phyloP scores from a whole-genome alignment of 2,329 filamentous ascomycete species.

The Thelonectria blattea region DNA sequence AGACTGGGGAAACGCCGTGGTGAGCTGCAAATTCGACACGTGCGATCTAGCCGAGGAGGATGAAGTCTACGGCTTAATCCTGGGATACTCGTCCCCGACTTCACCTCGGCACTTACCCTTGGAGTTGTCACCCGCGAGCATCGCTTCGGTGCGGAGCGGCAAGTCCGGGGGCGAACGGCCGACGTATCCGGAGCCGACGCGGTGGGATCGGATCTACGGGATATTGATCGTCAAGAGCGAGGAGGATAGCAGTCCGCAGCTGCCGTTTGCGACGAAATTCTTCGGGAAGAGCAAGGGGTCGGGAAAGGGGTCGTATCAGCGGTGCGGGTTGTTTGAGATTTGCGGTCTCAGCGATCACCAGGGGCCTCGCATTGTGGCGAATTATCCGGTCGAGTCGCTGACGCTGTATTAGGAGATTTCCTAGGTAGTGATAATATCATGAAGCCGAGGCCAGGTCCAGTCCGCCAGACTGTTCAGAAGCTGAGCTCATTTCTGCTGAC shows the following conservation, averaged over 20 bases:
- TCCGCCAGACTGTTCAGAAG: no score
- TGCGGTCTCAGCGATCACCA: not conserved
- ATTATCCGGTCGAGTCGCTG: not conserved
- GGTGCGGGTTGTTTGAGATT: slow-evolving; percentile 7
- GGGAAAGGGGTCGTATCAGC: not conserved
- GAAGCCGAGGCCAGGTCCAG: no score
- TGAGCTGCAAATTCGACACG: slow-evolving; percentile 4
- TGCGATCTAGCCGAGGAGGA: not conserved
- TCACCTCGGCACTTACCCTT: not conserved
- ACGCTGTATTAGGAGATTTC: not conserved
- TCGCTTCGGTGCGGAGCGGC: not conserved
- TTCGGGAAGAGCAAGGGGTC: slow-evolving; percentile 7
- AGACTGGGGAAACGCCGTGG: not conserved
- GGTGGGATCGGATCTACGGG: slow-evolving; percentile 1
- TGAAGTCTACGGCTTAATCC: not conserved
- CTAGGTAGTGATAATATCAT: not conserved
- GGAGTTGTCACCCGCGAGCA: not conserved
- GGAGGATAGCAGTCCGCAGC: not conserved
- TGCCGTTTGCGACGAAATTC: slow-evolving; percentile 1
- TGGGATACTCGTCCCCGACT: slow-evolving; percentile 1
- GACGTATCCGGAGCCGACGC: not conserved
- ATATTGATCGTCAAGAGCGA: slow-evolving; percentile 2
- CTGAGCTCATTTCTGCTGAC: no score
- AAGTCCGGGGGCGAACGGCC: not conserved
- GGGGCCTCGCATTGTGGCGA: not conserved